Base-by-base conservation (phyloP, 345 rosid genomes). In the Camelina laxa region DNA sequence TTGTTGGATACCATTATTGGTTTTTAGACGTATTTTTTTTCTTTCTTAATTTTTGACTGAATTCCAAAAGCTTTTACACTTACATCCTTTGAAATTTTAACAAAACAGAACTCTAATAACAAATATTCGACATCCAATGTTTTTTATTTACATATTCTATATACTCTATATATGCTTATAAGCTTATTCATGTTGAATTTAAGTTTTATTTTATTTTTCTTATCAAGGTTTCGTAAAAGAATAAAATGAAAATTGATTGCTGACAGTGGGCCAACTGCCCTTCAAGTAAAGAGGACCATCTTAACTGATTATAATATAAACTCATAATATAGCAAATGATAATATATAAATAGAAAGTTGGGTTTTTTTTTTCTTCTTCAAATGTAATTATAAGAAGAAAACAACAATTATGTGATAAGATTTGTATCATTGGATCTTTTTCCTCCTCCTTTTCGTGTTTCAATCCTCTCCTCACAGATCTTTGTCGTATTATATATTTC, bases 391-490 rank as follows among this genome's bases (percentile, higher is more conserved):
- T 38, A 42, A 69, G 42, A 61, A 60, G 64, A 60, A 69, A 69
- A 76, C 55, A 69, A 62, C 79, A 76, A 36, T 33, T 16, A 45
- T 54, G 59, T 17, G 65, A 76, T 69, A 62, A 76, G 70, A 54
- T 54, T 62, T 69, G 60, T 62, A 57, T 56, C 70, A 69, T 55
- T 62, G 59, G 65, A 54, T 69, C 0, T 31, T 31, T 41, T 62
- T 47, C 69, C 16, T 75, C 63, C 31, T 62, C 9, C 22, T 60
- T 60, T 45, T 63, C 70, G 70, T 76, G 75, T 55, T 69, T 69
- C 75, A 69, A 75, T 69, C 42, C 70, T 69, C 65, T 69, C 59
- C 75, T 70, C 75, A 42, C 58, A 69, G 27, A 69, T 53, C 64
- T 51, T 24, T 39, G 47, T 60, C 45, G 24, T 58, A 7, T 31